Percentiles rank a stretch among this genome's conserved stretches.
phyloP scores from a whole-genome alignment of 768 basidiomycete genomes.

The Boletus tomentosulus region DNA sequence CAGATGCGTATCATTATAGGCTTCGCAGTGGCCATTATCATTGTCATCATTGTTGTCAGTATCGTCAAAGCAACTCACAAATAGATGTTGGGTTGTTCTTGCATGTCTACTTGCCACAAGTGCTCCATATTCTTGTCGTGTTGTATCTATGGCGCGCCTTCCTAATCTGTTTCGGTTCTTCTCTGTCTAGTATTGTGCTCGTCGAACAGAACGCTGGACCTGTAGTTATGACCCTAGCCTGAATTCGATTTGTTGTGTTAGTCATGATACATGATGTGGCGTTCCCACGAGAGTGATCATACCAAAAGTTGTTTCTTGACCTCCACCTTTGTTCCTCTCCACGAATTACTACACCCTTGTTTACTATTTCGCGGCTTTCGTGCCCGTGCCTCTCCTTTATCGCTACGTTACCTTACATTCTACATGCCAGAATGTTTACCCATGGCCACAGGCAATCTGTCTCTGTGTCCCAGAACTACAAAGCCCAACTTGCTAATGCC shows the following conservation, averaged over 20 bases:
- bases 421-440: slow-evolving; percentile 41
- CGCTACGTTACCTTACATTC: slow-evolving; percentile 23
- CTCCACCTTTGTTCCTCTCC: slow-evolving; percentile 2
- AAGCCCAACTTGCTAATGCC: slow-evolving; percentile 87
- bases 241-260: slow-evolving; percentile 25
- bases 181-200: slow-evolving; percentile 19
- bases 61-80: slow-evolving; percentile 82
- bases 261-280: neutral
- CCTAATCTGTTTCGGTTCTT: slow-evolving; percentile 26
- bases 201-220: slow-evolving; percentile 9
- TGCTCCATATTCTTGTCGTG: slow-evolving; percentile 28
- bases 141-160: slow-evolving; percentile 43
- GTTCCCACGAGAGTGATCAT: slow-evolving; percentile 21
- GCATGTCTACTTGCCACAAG: slow-evolving; percentile 7
- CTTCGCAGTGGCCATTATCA: slow-evolving; percentile 81
- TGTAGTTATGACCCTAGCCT: slow-evolving; percentile 9
- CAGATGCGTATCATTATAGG: slow-evolving; percentile 98
- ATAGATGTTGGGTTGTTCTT: slow-evolving; percentile 18
- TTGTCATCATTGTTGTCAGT: slow-evolving; percentile 94
- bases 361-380: slow-evolving; percentile 25
- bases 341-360: slow-evolving; percentile 10
- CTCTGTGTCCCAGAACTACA: slow-evolving; percentile 70
- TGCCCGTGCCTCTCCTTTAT: slow-evolving; percentile 36
- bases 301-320: slow-evolving; percentile 12
- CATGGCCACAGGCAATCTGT: slow-evolving; percentile 58